Evolutionary conservation across 2,329 filamentous ascomycete genomes (phyloP).

Genomic region (Pseudogymnoascus sp.): DNA sequence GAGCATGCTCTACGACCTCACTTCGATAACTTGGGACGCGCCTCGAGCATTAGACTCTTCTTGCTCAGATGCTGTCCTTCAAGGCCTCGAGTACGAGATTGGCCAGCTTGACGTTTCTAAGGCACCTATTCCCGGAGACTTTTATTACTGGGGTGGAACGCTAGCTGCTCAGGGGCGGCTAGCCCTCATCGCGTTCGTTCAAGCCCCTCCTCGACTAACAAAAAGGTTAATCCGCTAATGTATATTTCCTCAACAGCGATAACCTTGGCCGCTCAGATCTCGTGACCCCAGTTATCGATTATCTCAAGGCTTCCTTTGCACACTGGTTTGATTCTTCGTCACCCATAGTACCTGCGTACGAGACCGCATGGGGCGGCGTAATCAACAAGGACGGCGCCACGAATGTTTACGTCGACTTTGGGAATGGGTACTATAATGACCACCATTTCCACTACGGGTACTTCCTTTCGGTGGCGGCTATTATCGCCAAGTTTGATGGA

Average conservation of each 20-base stretch:
- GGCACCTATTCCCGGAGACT: conserved; percentile 21
- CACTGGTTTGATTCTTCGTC: conserved; percentile 21
- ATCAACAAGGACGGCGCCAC: conserved; percentile 20
- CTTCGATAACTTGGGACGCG: conserved; percentile 21
- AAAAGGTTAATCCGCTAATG: not conserved
- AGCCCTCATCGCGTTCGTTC: conserved; percentile 23
- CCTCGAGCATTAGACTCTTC: conserved; percentile 21
- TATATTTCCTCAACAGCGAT: conserved; percentile 14
- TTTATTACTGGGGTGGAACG: conserved; percentile 24
- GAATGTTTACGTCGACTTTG: conserved; percentile 23
- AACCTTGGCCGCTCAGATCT: conserved; percentile 20
- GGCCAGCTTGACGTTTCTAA: conserved; percentile 16
- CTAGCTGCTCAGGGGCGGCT: conserved; percentile 20
- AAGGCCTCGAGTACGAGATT: conserved; percentile 23
- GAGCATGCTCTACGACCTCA: conserved; percentile 20
- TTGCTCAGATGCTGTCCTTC: conserved; percentile 17
- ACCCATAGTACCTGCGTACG: conserved; percentile 19
- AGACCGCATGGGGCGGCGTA: conserved; percentile 24
- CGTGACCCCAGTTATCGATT: conserved; percentile 17
- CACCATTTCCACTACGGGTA: conserved; percentile 29
- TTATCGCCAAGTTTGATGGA: conserved; percentile 23
- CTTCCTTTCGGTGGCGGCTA: conserved; percentile 22
- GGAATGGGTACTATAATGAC: conserved; percentile 27
- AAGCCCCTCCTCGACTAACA: not conserved
- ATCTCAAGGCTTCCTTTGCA: conserved; percentile 22